Evolutionary conservation across 208 protist species (phyloP).

Genomic region (Crithidia brevicula): DNA sequence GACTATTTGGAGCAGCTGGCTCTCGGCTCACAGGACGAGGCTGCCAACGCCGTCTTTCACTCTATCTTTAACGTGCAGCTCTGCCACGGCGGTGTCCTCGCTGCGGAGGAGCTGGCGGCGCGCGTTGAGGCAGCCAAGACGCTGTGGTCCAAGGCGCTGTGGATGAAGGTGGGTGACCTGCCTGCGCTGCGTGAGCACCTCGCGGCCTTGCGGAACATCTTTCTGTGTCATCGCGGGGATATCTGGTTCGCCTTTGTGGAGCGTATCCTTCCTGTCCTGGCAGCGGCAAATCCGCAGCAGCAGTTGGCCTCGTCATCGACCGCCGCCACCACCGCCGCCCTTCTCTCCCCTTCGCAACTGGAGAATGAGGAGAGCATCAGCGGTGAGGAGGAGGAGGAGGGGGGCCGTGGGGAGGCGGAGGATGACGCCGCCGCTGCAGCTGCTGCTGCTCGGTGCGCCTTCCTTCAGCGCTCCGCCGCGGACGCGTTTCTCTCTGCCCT

Average conservation of each 20-base stretch:
- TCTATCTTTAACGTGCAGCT: slow-evolving; percentile 75
- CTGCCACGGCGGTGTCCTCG: slow-evolving; percentile 58
- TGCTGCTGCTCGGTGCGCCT: slow-evolving; percentile 17
- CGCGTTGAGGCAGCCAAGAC: slow-evolving; percentile 67
- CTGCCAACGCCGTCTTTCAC: slow-evolving; percentile 74
- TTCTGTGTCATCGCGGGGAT: slow-evolving; percentile 86
- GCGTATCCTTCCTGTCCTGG: slow-evolving; percentile 34
- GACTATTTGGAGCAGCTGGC: slow-evolving; percentile 80
- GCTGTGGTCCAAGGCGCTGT: slow-evolving; percentile 82
- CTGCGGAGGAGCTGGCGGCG: slow-evolving; percentile 65
- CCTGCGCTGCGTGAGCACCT: slow-evolving; percentile 47
- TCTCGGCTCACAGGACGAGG: slow-evolving; percentile 76
- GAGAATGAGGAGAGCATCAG: slow-evolving; percentile 1
- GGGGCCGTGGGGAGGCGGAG: background rate
- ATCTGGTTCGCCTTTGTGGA: slow-evolving; percentile 85
- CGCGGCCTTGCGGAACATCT: slow-evolving; percentile 60
- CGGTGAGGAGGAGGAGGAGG: background rate
- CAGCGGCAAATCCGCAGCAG: background rate
- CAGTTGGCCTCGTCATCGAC: background rate
- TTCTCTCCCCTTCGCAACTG: background rate
- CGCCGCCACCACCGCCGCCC: background rate
- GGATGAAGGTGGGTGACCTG: slow-evolving; percentile 57
- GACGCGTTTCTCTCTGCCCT: slow-evolving; percentile 30
- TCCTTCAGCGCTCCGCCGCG: slow-evolving; percentile 24
- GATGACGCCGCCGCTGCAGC: background rate